Base-by-base conservation (phyloP, 805 yeast genomes). In the Metschnikowia anglica region DNA sequence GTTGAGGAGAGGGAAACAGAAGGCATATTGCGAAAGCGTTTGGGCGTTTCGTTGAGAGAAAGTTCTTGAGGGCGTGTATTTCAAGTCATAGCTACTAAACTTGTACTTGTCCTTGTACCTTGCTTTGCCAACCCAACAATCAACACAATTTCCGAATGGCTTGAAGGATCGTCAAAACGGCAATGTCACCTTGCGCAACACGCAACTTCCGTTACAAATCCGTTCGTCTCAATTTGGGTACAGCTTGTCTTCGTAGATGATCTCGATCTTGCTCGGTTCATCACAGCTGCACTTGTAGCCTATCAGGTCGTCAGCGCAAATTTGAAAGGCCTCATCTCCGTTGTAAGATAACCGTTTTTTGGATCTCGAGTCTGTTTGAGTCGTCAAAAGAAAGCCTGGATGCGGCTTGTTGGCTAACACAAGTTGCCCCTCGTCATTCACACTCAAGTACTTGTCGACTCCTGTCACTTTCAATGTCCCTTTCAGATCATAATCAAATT, bases 251-350 rank as follows among this genome's bases (percentile, higher is more conserved):
- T n/a, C 36, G 24, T 29, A 38, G 10, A 23, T 9, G 26, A 38
- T 17, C 11, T 23, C 21, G 4, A 38, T 23, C 17, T 10, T 16
- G n/a, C 18, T 24, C 17, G 41, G 32, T 5, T 31, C 41, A 8
- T 30, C 13, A 12, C 41, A 38, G 10, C 11, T 9, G 19, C 41
- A 30, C 18, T 19, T 12, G 20, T n/a, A 31, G 13, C 13, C 36
- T 7, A 38, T 11, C 26, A 18, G 41, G 4, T 32, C 30, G 18
- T 38, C 41, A 3, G 18, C 31, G 13, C 41, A 38, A 13, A 38
- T 35, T 23, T 38, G 31, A 20, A 38, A 38, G 3, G 11, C n/a
- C 3, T 13, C 16, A 8, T 15, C 19, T 6, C 34, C 28, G 13
- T 29, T 21, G 21, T 29, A 30, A 10, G 31, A n/a, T 15, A 37